These are phyloP conservation scores for Ilex paraguariensis DNA, from an alignment of 305 asterid genomes.

Conservation along the genomic window DNA sequence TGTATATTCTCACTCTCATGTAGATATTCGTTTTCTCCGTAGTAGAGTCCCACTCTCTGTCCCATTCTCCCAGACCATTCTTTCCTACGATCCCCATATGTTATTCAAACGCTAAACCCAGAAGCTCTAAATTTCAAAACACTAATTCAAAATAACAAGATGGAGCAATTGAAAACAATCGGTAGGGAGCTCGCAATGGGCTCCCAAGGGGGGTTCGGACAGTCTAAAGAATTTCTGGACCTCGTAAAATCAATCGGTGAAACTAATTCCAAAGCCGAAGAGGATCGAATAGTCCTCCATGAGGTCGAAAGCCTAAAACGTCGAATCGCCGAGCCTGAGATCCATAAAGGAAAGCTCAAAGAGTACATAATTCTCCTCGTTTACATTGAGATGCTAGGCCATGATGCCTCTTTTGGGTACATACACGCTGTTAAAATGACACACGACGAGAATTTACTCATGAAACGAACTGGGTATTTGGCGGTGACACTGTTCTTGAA, in stretches of 20 bases:
- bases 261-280: constrained; percentile 96
- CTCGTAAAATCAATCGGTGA: constrained; percentile 94
- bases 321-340: constrained; percentile 72
- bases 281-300: constrained; percentile 77
- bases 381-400: constrained; percentile 96
- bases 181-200: constrained; percentile 99
- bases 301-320: constrained; percentile 83
- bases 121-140: too few relatives aligned
- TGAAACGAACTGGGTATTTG: constrained; percentile 88
- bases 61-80: too few relatives aligned
- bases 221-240: constrained; percentile 91
- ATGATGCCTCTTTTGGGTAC: constrained; percentile 94
- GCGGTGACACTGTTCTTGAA: constrained; percentile 85
- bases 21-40: too few relatives aligned
- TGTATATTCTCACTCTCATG: too few relatives aligned
- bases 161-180: constrained; percentile 95
- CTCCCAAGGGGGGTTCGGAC: constrained; percentile 94
- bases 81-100: too few relatives aligned
- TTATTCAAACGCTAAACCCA: too few relatives aligned
- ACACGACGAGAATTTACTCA: constrained; percentile 70
- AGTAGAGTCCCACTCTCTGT: too few relatives aligned
- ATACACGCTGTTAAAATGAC: constrained; percentile 99
- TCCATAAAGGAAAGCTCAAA: constrained; percentile 85
- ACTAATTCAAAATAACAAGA: constrained; percentile 15
- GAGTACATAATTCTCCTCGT: constrained; percentile 82